Percentiles rank a stretch among this genome's conserved stretches.
Conservation (phyloP, 768 basidiomycete species). For the Jaapia argillacea region DNA sequence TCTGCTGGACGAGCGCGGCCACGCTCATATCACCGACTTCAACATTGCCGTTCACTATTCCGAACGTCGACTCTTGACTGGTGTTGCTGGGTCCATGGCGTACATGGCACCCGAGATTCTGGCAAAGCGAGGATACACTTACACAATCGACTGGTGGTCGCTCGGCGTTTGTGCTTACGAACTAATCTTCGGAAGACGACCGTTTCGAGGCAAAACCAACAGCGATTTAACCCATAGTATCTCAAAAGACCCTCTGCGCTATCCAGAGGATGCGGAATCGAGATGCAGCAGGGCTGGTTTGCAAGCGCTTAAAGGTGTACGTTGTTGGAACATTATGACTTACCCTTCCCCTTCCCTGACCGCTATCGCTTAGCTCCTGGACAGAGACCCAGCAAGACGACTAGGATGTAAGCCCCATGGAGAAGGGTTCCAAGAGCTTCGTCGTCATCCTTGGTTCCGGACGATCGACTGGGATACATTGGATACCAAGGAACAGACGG, state of each 20-base stretch:
- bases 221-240: conserved; percentile 89
- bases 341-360: not conserved
- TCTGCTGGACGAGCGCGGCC: conserved; percentile 88
- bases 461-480: conserved; percentile 85
- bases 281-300: conserved; percentile 72
- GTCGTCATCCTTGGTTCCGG: conserved; percentile 78
- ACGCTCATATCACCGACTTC: conserved; percentile 96
- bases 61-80: conserved; percentile 73
- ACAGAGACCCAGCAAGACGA: conserved; percentile 73
- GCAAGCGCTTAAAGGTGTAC: conserved; percentile 70
- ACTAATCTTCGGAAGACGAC: conserved; percentile 82
- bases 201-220: conserved; percentile 91
- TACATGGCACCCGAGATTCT: conserved; percentile 97
- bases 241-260: conserved; percentile 74
- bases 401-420: conserved; percentile 75
- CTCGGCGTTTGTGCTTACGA: conserved; percentile 91
- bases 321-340: conserved; percentile 17
- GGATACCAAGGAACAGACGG: conserved; percentile 59
- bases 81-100: conserved; percentile 96
- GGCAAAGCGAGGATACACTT: conserved; percentile 88
- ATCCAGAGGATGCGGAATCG: conserved; percentile 83
- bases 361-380: conserved; percentile 52
- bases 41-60: conserved; percentile 98
- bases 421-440: conserved; percentile 73
- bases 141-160: conserved; percentile 95